These are phyloP conservation scores for Hansfordia pulvinata DNA, from an alignment of 2,329 filamentous ascomycete species.

Conservation along the genomic window DNA sequence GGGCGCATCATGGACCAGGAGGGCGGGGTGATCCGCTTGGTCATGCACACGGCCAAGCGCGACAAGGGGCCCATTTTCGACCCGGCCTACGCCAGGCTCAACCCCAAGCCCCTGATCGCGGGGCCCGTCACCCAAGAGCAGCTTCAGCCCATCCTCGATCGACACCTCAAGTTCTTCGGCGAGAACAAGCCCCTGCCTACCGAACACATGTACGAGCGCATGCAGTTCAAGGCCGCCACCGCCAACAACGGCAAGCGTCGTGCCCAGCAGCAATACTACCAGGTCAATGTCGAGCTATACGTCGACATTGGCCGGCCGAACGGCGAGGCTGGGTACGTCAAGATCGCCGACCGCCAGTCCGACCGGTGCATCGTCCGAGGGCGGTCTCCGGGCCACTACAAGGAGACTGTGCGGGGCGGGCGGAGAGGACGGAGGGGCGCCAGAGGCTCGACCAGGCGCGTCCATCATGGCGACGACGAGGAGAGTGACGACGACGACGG, in stretches of 20 bases:
- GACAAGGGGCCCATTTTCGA: conserved; percentile 75
- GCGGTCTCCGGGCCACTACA: conserved; percentile 69
- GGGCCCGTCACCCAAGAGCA: too few relatives aligned
- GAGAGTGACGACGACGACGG: too few relatives aligned
- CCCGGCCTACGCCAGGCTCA: conserved; percentile 55
- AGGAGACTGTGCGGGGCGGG: too few relatives aligned
- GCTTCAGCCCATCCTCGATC: conserved; percentile 1
- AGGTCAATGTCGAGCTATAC: conserved; percentile 76
- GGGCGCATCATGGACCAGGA: too few relatives aligned
- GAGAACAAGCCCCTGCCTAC: conserved; percentile 25
- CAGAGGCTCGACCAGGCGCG: too few relatives aligned
- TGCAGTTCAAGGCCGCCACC: conserved; percentile 89
- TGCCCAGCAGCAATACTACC: conserved; percentile 85
- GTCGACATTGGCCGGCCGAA: conserved; percentile 45
- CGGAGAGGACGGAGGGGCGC: too few relatives aligned
- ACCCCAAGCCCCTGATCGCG: conserved; percentile 52
- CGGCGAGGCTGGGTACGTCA: conserved; percentile 47
- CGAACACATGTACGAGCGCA: conserved; percentile 66
- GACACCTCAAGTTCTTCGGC: conserved; percentile 25
- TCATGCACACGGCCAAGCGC: conserved; percentile 84
- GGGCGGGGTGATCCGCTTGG: conserved; percentile 78
- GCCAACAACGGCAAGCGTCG: conserved; percentile 87
- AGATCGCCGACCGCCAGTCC: conserved; percentile 59
- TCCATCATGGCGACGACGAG: too few relatives aligned
- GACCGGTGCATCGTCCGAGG: conserved; percentile 80